These are phyloP conservation scores for Diplosphaera chodatii DNA, from an alignment of 139 green algal genomes.

Conservation along the genomic window DNA sequence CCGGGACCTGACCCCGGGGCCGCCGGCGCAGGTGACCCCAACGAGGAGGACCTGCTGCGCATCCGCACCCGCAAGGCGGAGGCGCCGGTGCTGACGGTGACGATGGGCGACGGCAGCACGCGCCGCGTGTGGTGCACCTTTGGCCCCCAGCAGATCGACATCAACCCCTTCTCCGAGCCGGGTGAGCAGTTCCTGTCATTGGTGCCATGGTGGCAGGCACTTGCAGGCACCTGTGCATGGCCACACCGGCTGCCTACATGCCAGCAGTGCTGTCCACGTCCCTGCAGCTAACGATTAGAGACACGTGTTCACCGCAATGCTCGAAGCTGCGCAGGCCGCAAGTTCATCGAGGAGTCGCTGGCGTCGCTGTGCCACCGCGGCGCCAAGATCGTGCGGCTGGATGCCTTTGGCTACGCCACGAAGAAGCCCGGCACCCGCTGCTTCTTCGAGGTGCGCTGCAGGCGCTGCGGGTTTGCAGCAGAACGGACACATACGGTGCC, in stretches of 20 bases:
- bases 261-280: too few species aligned
- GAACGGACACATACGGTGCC: too few species aligned
- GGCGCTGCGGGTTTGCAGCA: too few species aligned
- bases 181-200: background rate
- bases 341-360: constrained; percentile 29
- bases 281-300: too few species aligned
- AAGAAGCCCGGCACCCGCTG: constrained; percentile 38
- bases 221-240: too few species aligned
- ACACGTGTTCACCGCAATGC: too few species aligned
- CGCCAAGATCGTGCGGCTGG: constrained; percentile 30
- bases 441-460: constrained; percentile 33
- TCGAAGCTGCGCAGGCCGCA: too few species aligned
- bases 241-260: too few species aligned
- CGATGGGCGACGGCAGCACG: constrained; percentile 20
- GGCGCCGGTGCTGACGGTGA: constrained; percentile 22
- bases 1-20: too few species aligned
- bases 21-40: constrained; percentile 10
- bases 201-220: too few species aligned
- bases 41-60: constrained; percentile 22
- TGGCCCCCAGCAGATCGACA: constrained; percentile 39
- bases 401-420: constrained; percentile 45
- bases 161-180: constrained; percentile 28
- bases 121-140: constrained; percentile 41
- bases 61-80: constrained; percentile 39
- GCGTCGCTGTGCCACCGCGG: constrained; percentile 21